Percentiles rank a stretch among this genome's conserved stretches.
Evolutionary conservation across 192 early-diverging fungal genomes (phyloP).

Genomic region (Coemansia sp.): DNA sequence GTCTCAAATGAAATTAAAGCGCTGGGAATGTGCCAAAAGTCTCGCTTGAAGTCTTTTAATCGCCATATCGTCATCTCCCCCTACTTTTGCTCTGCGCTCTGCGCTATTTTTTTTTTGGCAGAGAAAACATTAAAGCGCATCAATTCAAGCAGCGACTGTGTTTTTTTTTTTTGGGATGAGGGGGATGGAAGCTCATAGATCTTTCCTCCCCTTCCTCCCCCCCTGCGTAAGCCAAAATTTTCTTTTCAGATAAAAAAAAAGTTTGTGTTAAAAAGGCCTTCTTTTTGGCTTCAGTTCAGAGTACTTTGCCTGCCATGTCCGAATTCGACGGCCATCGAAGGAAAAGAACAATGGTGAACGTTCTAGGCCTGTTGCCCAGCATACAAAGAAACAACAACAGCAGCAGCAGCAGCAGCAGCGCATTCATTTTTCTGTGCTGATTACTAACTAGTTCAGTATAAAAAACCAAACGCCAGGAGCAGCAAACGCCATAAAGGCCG

Average conservation of each 20-base stretch:
- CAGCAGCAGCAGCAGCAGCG: no score
- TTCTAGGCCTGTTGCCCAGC: slow-evolving; percentile 5
- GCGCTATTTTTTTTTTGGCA: no score
- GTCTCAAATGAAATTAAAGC: no score
- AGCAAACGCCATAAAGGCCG: not conserved
- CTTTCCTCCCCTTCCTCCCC: slow-evolving; percentile 10
- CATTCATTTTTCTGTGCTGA: no score
- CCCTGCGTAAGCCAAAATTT: slow-evolving; percentile 10
- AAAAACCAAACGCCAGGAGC: not conserved
- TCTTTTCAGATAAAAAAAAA: slow-evolving; percentile 2
- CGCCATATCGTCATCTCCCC: no score
- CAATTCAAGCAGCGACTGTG: no score
- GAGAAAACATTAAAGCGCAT: no score
- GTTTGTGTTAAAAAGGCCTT: not conserved
- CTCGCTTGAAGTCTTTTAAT: no score
- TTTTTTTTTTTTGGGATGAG: slow-evolving; percentile 21
- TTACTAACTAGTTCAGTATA: not conserved
- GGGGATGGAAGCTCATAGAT: slow-evolving; percentile 35
- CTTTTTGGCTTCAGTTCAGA: not conserved
- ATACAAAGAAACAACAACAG: not conserved
- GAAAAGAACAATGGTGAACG: slow-evolving; percentile 11
- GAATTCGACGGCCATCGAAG: no score
- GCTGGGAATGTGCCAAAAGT: no score
- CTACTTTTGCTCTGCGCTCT: no score
- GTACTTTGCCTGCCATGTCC: no score